Evolutionary conservation across 441 rosid genomes (phyloP), one percentile per base, ranked within the genome.

Genomic region (Populus hybrid): DNA sequence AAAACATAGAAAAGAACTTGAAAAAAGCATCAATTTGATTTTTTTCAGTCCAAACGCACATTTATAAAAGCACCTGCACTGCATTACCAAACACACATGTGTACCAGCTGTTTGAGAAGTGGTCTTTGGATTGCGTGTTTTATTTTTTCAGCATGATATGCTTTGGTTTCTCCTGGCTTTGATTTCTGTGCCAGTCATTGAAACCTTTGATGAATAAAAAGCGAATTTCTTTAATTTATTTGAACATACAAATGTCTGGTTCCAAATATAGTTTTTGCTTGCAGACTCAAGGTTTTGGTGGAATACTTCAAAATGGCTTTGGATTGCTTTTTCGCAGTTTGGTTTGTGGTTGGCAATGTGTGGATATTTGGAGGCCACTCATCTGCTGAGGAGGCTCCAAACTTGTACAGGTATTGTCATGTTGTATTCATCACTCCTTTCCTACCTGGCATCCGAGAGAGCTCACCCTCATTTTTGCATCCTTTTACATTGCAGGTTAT

Each of bases 301-400:
- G 99, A 96, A 59, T 91, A 96, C 85, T 90, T 93, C 82, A 96
- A 96, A 86, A 94, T 96, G 98, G 93, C 84, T 59, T 82, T 94
- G 84, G 99, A 96, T 86, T 96, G 98, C 83, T 96, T 96, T 84
- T 96, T 96, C 78, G 98, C 98, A 11, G 94, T 96, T 71, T 96
- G 98, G 99, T 96, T 96, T 86, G 98, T 96, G 82, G 98, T 96
- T 33, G 99, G 99, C 82, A 94, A 96, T 45, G 99, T 96, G 23
- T 96, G 98, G 99, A 92, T 93, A 77, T 96, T 96, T 81, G 99
- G 99, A 67, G 98, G 99, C 35, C 98, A 93, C 81, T 84, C 99
- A 71, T 93, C 99, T 77, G 89, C 94, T 68, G 45, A 73, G 14
- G 98, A 94, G 79, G 98, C 98, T 79, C 99, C 99, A 50, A 94